Base-by-base conservation (phyloP, 2,329 filamentous ascomycete species). In the Colletotrichum noveboracense region DNA sequence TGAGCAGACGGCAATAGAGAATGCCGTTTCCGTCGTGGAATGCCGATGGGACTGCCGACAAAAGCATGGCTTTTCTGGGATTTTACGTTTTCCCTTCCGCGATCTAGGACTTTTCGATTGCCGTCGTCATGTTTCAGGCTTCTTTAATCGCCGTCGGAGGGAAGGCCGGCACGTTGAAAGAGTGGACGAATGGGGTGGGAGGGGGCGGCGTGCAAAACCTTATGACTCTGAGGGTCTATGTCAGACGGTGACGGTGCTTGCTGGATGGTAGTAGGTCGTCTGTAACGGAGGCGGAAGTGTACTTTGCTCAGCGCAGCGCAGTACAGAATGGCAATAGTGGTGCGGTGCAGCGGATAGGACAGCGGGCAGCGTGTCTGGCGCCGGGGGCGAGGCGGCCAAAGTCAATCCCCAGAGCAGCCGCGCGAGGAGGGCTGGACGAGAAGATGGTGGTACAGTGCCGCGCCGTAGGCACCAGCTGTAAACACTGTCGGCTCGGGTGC, bases 1-100 rank as follows among this genome's bases (percentile, higher is more conserved):
- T 52, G 56, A 38, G 34, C 36, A 28, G 24, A 43, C 16, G 56
- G 38, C 18, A 30, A 61, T 52, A 58, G 24, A 30, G 16, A 66
- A 36, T 71, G 36, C 34, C n/a, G 48, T 36, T 34, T 26, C 13
- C 52, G 28, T 58, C 30, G 7, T 66, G 58, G 28, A 71, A 36
- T 74, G 71, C 71, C 71, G 71, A 71, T 14, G 56, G 18, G n/a
- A 74, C 30, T 71, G 71, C 71, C 66, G 66, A 70, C 13, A 30
- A 24, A 43, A 26, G 28, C 18, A 32, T 52, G 58, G 58, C 28
- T 61, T 61, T 28, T 61, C 58, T 32, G 28, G 16, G 28, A 61
- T n/a, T 61, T 34, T 61, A 32, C 18, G 28, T 34, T 61, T 61
- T 34, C 30, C 26, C 30, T 61, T 61, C 9, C 28, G 18, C 30